Base-by-base conservation (phyloP, 352 stramenopile genomes). In the Phytophthora podocarpi region DNA sequence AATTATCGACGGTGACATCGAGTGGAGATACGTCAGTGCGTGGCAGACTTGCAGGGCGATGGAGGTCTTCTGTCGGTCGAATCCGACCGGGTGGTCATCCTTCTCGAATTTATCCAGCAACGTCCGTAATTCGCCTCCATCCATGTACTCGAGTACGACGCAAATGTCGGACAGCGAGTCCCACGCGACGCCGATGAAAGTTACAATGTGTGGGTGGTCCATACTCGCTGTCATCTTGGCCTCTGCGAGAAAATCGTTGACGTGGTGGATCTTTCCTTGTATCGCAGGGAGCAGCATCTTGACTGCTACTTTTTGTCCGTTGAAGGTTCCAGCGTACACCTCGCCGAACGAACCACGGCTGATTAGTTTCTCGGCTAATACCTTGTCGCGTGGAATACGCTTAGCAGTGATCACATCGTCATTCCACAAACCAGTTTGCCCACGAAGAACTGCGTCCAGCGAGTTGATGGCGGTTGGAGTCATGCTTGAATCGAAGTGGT, bases 101-200 rank as follows among this genome's bases (percentile, higher is more conserved):
- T 54, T 53, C 20, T 79, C 49, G 30, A 60, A 79, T n/a, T 57
- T 57, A 23, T 62, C 36, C 2, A 86, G 36, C n/a, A 84, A 40
- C 1, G 27, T 55, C 5, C 71, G 62, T 35, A 86, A 36, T 42
- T 86, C 72, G 2, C 77, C 77, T 16, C 77, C 77, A 9, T 78
- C 63, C 69, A 87, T 74, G 63, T 64, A 87, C 54, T 87, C 74
- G 2, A 75, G 66, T 2, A 87, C 48, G 11, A 84, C 66, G 6
- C 69, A 70, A 8, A 84, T 47, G 13, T 87, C 77, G 1, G 57
- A 58, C 7, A 82, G 60, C 6, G 63, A 59, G 13, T 80, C 64
- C 77, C 77, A 87, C 3, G 62, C 61, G 5, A 84, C 77, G 2
- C 68, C 71, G 15, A 83, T 28, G 31, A 82, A 86, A 1, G 35